Conservation (phyloP, 345 rosid genomes). For the Erucastrum elatum region DNA sequence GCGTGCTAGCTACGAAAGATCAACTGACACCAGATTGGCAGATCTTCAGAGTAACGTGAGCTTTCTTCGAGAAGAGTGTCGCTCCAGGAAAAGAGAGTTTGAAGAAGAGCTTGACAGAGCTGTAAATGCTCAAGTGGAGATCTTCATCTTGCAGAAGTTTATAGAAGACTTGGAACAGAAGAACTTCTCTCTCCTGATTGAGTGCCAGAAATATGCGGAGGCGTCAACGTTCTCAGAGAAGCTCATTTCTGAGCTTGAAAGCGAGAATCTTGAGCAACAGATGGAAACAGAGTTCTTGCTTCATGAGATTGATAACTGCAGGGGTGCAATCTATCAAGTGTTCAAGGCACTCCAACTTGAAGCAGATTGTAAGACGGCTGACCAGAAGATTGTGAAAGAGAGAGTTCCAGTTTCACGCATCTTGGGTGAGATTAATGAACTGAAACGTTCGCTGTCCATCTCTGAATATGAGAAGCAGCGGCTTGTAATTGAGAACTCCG, state of each 20-base stretch:
- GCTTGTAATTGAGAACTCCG: slow-evolving; percentile 71
- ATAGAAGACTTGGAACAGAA: slow-evolving; percentile 75
- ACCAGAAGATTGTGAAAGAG: slow-evolving; percentile 43
- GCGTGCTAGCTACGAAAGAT: slow-evolving; percentile 55
- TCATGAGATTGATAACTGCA: slow-evolving; percentile 63
- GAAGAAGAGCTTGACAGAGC: slow-evolving; percentile 91
- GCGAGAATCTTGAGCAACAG: slow-evolving; percentile 80
- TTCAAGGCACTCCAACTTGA: slow-evolving; percentile 68
- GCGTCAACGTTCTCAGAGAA: slow-evolving; percentile 72
- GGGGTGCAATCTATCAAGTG: slow-evolving; percentile 59
- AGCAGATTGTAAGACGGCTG: slow-evolving; percentile 36
- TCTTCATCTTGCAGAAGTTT: slow-evolving; percentile 71
- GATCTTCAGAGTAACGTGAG: slow-evolving; percentile 68
- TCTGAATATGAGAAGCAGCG: slow-evolving; percentile 63
- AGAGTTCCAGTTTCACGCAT: slow-evolving; percentile 53
- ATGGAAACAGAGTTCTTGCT: slow-evolving; percentile 66
- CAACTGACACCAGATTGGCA: slow-evolving; percentile 66
- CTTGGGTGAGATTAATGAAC: slow-evolving; percentile 52
- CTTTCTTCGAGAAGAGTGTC: slow-evolving; percentile 70
- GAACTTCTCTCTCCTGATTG: slow-evolving; percentile 62
- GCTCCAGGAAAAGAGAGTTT: slow-evolving; percentile 68
- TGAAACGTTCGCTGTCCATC: slow-evolving; percentile 53
- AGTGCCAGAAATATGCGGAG: slow-evolving; percentile 71
- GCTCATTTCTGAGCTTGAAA: slow-evolving; percentile 67
- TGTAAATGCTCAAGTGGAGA: slow-evolving; percentile 78